phyloP scores from a whole-genome alignment of 257 asterid genomes.

The Petunia axillaris region DNA sequence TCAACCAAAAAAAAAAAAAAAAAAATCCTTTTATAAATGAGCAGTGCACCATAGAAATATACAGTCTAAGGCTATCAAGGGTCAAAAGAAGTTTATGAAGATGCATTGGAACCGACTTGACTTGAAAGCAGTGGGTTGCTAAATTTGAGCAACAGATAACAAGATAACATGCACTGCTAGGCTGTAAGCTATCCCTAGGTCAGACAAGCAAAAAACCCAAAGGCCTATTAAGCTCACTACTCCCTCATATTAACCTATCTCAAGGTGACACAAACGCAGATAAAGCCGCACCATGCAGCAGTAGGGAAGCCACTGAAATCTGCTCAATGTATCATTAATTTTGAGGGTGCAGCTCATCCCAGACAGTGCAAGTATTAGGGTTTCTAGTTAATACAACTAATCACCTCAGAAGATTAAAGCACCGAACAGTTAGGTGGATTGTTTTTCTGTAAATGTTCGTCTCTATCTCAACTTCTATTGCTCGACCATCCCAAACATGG shows the following conservation, averaged over 20 bases:
- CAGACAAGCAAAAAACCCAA: neutral
- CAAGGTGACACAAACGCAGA: neutral
- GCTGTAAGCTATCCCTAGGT: neutral
- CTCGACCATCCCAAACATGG: neutral
- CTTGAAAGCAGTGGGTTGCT: neutral
- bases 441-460: neutral
- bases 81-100: neutral
- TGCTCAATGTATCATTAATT: neutral
- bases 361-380: neutral
- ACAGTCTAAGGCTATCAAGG: neutral
- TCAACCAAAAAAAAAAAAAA: neutral
- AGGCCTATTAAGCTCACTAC: neutral
- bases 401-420: neutral
- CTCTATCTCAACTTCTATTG: neutral
- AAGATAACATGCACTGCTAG: neutral
- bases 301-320: neutral
- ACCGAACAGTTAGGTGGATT: neutral
- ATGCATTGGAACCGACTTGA: neutral
- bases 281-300: constrained; percentile 9
- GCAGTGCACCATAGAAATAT: neutral
- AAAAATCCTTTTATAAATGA: neutral
- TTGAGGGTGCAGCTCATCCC: constrained; percentile 6
- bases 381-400: neutral
- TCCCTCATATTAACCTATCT: neutral
- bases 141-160: neutral